Base-by-base conservation (phyloP, 805 yeast species). In the Teunomyces pallodes region DNA sequence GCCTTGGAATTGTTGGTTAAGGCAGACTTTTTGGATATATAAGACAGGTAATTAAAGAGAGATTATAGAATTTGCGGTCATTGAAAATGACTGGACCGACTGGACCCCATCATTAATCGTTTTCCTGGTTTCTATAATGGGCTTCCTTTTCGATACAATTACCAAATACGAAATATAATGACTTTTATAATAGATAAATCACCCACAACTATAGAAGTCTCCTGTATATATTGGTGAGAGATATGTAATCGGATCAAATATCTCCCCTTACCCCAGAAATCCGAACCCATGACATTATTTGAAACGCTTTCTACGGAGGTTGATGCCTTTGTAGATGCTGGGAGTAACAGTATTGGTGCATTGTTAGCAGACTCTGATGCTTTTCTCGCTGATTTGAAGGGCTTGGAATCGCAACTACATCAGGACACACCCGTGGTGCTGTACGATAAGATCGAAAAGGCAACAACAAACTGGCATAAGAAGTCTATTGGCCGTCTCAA, bases 1-100 rank as follows among this genome's bases (percentile, higher is more conserved):
- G 96, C 98, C 0, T 71, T 92, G 52, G 98, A 94, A 62, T 70
- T 92, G 55, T 67, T 94, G 40, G 92, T 94, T 32, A 96, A 96
- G 24, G 96, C 98, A 1, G 99, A 94, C 62, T 92, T 81, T 62
- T 69, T 90, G 57, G 92, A 88, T 56, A 84, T 83, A 36, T 81
- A 51, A 45, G 13, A 28, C 49, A 39, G 13, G 36, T 26, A 12
- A 9, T 2, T n/a, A 7, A 12, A 32, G 9, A 32, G 31, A 33
- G 20, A 32, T 9, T 7, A 38, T 20, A 20, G 6, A 20, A 20
- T 20, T 20, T 20, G 24, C 24, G 24, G 24, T 6, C 6, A 4
- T 20, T 20, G 24, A 20, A 20, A 20, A 20, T 20, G 5, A 20
- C 24, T 20, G 24, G 24, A 20, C 24, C 24, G 6, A 20, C 24